These are phyloP conservation scores for Dothistroma pini DNA, from an alignment of 2,329 filamentous ascomycete genomes.

Conservation along the genomic window DNA sequence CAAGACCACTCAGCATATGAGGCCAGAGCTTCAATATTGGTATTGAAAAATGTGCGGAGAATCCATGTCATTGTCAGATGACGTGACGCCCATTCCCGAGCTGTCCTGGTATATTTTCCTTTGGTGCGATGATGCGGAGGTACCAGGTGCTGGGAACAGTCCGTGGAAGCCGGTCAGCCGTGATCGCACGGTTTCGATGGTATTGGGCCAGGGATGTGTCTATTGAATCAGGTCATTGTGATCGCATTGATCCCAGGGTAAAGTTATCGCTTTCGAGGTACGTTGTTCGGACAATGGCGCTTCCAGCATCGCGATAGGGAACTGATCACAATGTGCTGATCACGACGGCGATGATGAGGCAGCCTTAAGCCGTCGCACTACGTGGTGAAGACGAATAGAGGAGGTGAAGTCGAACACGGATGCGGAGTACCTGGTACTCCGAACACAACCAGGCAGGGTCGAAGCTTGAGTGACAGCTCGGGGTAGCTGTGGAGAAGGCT, in stretches of 20 bases:
- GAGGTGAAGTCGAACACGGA: neutral
- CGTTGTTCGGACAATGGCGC: neutral
- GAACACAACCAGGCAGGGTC: neutral
- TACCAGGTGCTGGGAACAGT: neutral
- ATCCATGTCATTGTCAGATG: neutral
- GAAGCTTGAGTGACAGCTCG: neutral
- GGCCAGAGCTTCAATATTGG: neutral
- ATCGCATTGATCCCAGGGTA: neutral
- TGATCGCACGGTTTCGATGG: neutral
- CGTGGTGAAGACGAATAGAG: neutral
- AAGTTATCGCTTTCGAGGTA: neutral
- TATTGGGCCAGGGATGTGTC: neutral
- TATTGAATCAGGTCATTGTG: neutral
- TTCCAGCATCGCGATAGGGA: neutral
- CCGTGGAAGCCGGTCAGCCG: neutral
- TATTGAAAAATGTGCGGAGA: neutral
- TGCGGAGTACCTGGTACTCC: constrained; percentile 3
- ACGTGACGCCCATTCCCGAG: neutral
- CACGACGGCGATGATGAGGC: neutral
- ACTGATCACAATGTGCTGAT: neutral
- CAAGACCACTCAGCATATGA: neutral
- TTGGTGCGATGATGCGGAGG: constrained; percentile 1
- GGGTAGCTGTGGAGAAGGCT: neutral
- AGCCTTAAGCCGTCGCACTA: neutral
- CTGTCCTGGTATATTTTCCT: neutral